Evolutionary conservation across 176 grass and related monocot species (phyloP).

Genomic region (Juncus effusus): DNA sequence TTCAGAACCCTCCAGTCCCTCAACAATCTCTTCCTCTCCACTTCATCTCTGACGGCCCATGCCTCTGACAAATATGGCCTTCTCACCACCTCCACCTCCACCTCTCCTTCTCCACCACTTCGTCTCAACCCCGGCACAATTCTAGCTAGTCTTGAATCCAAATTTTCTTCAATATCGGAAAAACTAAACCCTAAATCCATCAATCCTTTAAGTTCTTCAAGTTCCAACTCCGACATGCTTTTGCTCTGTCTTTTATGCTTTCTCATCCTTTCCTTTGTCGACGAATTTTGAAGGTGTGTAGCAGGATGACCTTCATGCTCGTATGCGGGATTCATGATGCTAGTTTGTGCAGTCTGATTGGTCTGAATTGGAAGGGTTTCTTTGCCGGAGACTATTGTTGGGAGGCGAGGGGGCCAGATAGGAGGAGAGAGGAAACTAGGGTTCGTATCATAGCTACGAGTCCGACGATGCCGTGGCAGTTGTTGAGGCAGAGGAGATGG

Average conservation of each 20-base stretch:
- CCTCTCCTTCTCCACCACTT: constrained; percentile 21
- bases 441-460: constrained; percentile 38
- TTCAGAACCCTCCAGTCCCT: constrained; percentile 48
- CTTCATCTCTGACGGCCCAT: constrained; percentile 44
- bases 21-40: constrained; percentile 44
- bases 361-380: constrained; percentile 26
- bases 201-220: constrained; percentile 82
- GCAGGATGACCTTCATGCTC: no score
- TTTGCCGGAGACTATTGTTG: constrained; percentile 69
- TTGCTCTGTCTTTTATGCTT: constrained; percentile 29
- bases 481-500: neutral
- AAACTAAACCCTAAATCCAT: constrained; percentile 81
- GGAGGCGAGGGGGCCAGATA: constrained; percentile 32
- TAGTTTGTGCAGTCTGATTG: neutral
- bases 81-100: constrained; percentile 8
- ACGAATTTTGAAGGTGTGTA: neutral
- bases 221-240: constrained; percentile 82
- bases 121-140: constrained; percentile 66
- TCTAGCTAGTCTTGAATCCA: constrained; percentile 41
- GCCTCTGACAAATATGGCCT: constrained; percentile 89
- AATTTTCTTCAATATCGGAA: constrained; percentile 58
- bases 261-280: neutral
- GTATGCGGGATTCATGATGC: no score
- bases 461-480: constrained; percentile 44
- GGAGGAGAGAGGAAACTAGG: constrained; percentile 2